Percentiles rank a stretch among this genome's conserved stretches.
These are phyloP conservation scores for Leccinum pellstonianum DNA, from an alignment of 768 basidiomycete species.

Conservation along the genomic window DNA sequence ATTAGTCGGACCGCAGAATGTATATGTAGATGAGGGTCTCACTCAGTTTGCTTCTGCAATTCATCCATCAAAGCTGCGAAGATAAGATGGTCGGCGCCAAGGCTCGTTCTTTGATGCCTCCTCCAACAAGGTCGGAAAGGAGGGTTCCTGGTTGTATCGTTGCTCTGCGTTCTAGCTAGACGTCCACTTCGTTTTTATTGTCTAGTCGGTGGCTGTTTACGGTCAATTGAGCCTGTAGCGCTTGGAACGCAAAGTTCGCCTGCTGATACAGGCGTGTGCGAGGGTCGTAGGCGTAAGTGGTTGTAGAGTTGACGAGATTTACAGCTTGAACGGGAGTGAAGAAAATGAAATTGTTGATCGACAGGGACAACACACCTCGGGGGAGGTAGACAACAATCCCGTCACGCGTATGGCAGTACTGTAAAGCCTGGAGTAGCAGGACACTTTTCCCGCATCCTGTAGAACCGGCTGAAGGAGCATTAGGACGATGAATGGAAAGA, in stretches of 20 bases:
- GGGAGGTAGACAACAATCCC: constrained; percentile 90
- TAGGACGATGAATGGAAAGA: neutral
- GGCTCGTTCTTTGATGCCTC: constrained; percentile 46
- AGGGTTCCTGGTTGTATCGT: constrained; percentile 47
- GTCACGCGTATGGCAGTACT: constrained; percentile 58
- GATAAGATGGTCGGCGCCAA: constrained; percentile 59
- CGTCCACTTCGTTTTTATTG: constrained; percentile 34
- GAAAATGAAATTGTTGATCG: neutral
- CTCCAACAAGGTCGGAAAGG: constrained; percentile 53
- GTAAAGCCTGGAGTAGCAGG: constrained; percentile 71
- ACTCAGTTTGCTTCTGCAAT: constrained; percentile 65
- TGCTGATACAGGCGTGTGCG: no score
- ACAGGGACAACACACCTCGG: constrained; percentile 48
- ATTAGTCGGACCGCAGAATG: neutral
- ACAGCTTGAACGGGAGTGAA: constrained; percentile 30
- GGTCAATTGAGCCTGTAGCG: constrained; percentile 47
- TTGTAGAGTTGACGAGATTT: constrained; percentile 71
- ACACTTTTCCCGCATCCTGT: constrained; percentile 81
- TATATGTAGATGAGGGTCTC: constrained; percentile 19
- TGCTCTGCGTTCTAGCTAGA: constrained; percentile 47
- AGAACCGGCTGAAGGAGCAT: constrained; percentile 54
- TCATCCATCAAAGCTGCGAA: constrained; percentile 61
- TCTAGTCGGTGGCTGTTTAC: constrained; percentile 54
- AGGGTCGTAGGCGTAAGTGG: constrained; percentile 64
- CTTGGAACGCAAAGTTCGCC: no score